Percentiles rank a stretch among this genome's conserved stretches.
phyloP scores from a whole-genome alignment of 2,329 filamentous ascomycete species.

The Blastomyces parvus region DNA sequence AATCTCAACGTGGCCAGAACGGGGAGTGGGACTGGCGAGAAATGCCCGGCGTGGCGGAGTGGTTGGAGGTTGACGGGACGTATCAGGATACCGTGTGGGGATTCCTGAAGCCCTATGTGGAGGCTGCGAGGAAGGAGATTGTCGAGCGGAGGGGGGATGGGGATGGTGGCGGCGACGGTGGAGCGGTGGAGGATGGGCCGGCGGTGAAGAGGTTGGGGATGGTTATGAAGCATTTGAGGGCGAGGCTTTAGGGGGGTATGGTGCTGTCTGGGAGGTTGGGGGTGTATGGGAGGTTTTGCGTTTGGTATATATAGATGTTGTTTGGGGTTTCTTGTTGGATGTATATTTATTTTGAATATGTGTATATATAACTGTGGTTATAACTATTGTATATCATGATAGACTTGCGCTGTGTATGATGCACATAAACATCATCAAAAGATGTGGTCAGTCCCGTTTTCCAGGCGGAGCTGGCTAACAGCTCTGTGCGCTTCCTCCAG shows the following conservation, averaged over 20 bases:
- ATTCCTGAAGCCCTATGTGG: constrained; percentile 12
- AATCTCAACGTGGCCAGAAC: neutral
- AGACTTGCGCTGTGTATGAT: too few species aligned
- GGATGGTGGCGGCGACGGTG: constrained; percentile 3
- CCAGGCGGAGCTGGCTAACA: too few species aligned
- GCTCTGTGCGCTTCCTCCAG: too few species aligned
- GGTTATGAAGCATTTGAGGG: constrained; percentile 16
- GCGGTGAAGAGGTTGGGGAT: constrained; percentile 16
- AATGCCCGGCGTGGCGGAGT: constrained; percentile 16
- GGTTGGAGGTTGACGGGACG: constrained; percentile 14
- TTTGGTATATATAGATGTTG: neutral
- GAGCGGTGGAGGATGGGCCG: constrained; percentile 12
- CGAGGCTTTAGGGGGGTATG: neutral
- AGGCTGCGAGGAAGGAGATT: constrained; percentile 15
- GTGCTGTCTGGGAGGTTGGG: neutral
- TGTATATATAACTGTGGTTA: neutral
- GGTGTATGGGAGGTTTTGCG: neutral
- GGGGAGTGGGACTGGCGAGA: constrained; percentile 1
- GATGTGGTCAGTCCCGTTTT: too few species aligned
- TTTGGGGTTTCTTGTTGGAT: neutral
- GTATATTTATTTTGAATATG: neutral
- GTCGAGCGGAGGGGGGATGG: constrained; percentile 11
- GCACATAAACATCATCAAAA: too few species aligned
- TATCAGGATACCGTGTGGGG: constrained; percentile 18
- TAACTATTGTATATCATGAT: neutral